Conservation (phyloP, 2,329 filamentous ascomycete genomes). For the Fusarium floridanum region DNA sequence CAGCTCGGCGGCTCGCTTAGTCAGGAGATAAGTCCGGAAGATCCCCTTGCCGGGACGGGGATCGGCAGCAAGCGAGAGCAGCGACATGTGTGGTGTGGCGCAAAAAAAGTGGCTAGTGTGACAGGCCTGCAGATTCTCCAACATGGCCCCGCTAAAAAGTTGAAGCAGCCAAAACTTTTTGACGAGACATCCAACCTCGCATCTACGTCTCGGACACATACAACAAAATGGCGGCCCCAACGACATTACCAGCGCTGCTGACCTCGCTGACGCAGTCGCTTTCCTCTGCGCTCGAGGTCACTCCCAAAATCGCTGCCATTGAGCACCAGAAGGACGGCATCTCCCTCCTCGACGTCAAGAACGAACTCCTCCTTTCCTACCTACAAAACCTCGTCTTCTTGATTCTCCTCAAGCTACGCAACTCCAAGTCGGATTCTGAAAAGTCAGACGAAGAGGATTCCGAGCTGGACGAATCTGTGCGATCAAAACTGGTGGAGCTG, state of each 20-base stretch:
- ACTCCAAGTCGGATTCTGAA: conserved; percentile 52
- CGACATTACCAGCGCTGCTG: conserved; percentile 63
- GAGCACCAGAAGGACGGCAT: conserved; percentile 87
- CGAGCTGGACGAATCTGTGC: conserved; percentile 73
- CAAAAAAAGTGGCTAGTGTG: conserved; percentile 5
- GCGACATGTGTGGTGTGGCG: conserved; percentile 20
- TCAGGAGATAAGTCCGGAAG: conserved; percentile 38
- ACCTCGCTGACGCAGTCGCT: conserved; percentile 70
- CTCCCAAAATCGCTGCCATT: conserved; percentile 72
- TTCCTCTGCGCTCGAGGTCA: conserved; percentile 74
- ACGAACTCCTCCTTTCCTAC: conserved; percentile 96
- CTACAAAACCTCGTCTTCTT: conserved; percentile 93
- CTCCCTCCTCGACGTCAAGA: conserved; percentile 94
- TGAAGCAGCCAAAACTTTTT: conserved; percentile 46
- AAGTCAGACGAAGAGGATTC: conserved; percentile 51
- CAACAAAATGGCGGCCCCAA: conserved; percentile 61
- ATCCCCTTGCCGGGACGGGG: conserved; percentile 25
- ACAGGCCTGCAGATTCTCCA: conserved; percentile 15
- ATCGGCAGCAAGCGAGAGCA: conserved; percentile 4
- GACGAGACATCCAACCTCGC: conserved; percentile 25
- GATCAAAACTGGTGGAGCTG: conserved; percentile 89
- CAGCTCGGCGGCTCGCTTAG: conserved; percentile 35
- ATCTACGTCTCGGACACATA: conserved; percentile 38
- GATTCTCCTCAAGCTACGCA: conserved; percentile 83
- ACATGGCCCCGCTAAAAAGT: conserved; percentile 50